phyloP scores from a whole-genome alignment of 768 basidiomycete species.

The Lactarius psammicola region DNA sequence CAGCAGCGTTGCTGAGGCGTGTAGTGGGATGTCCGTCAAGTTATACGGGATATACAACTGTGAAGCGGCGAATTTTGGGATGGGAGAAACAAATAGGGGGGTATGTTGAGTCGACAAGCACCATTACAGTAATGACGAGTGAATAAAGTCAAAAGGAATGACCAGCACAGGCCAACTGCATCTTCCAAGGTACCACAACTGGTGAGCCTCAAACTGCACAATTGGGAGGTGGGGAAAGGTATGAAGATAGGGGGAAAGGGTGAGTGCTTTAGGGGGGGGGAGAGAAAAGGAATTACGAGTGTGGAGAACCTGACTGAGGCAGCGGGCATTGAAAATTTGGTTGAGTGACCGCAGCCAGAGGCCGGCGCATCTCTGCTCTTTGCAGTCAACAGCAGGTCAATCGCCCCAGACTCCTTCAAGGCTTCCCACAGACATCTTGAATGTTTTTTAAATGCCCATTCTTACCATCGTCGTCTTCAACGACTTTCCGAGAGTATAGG shows the following conservation, averaged over 20 bases:
- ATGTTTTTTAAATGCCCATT: neutral
- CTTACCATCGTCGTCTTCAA: neutral
- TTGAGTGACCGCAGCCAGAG: neutral
- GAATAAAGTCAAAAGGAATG: neutral
- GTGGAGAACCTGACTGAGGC: neutral
- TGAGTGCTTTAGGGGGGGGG: too few species aligned
- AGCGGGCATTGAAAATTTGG: constrained; percentile 19
- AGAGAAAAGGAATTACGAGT: neutral
- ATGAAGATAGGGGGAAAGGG: neutral
- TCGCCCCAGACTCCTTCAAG: neutral
- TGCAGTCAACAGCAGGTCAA: neutral
- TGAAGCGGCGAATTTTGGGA: neutral
- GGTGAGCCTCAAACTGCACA: neutral
- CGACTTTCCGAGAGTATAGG: neutral
- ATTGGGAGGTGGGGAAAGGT: neutral
- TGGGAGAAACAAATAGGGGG: neutral
- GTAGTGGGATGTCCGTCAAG: neutral
- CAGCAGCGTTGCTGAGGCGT: too few species aligned
- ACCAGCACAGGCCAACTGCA: neutral
- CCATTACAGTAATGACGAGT: too few species aligned
- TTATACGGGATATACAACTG: neutral
- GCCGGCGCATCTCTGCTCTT: neutral
- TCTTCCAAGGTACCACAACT: neutral
- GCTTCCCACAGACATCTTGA: neutral
- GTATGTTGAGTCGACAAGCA: neutral